phyloP scores from a whole-genome alignment of 208 protist species.

The Leishmania turanica region DNA sequence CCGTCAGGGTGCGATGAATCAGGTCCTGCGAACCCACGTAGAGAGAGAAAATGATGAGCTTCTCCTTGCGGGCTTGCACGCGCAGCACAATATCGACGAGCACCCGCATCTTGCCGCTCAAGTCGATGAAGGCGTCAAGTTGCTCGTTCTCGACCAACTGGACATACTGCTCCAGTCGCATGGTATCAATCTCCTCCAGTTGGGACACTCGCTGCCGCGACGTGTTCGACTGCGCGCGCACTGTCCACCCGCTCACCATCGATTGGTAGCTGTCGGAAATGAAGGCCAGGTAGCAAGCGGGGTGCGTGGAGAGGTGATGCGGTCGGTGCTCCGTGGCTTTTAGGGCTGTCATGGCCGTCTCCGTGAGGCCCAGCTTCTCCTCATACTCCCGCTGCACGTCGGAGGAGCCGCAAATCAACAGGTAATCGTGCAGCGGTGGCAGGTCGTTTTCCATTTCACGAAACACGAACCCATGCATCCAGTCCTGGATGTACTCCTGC shows the following conservation, averaged over 20 bases:
- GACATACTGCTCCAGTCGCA: slow-evolving; percentile 44
- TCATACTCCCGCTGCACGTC: slow-evolving; percentile 45
- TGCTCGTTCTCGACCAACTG: slow-evolving; percentile 44
- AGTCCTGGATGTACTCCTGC: slow-evolving; percentile 81
- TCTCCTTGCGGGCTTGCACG: slow-evolving; percentile 53
- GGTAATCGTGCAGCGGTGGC: slow-evolving; percentile 84
- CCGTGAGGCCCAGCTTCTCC: slow-evolving; percentile 13
- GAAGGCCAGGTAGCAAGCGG: slow-evolving; percentile 81
- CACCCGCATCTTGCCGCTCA: slow-evolving; percentile 81
- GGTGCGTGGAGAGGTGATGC: slow-evolving; percentile 82
- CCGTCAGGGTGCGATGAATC: slow-evolving; percentile 67
- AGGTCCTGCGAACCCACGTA: slow-evolving; percentile 84
- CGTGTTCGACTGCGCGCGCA: not conserved
- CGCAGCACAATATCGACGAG: slow-evolving; percentile 64
- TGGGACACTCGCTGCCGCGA: not conserved
- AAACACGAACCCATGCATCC: slow-evolving; percentile 89
- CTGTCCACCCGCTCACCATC: slow-evolving; percentile 23
- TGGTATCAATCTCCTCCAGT: slow-evolving; percentile 40
- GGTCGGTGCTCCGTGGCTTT: slow-evolving; percentile 69
- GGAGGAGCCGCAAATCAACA: slow-evolving; percentile 79
- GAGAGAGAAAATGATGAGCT: slow-evolving; percentile 90
- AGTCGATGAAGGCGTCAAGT: slow-evolving; percentile 51
- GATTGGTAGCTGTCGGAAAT: slow-evolving; percentile 61
- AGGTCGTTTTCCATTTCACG: slow-evolving; percentile 80
- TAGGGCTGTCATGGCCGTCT: slow-evolving; percentile 20